Conservation (phyloP, 805 yeast genomes). For the Starmera pachycereana region DNA sequence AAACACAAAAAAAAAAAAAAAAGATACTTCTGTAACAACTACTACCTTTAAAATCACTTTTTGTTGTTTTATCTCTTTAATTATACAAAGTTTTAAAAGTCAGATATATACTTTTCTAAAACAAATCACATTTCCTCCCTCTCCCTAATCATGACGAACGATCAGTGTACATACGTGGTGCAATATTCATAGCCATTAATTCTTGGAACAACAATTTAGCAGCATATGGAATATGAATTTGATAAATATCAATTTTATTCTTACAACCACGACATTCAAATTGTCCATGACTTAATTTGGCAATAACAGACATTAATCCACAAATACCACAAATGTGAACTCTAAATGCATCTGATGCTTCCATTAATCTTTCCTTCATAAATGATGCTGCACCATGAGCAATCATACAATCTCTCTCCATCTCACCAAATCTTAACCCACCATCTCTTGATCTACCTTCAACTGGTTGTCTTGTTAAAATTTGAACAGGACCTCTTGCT, state of each 20-base stretch:
- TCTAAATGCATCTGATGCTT: slow-evolving; percentile 97
- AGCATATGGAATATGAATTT: slow-evolving; percentile 96
- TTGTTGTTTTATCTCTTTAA: too few species aligned
- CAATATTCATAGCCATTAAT: slow-evolving; percentile 98
- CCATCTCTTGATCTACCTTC: slow-evolving; percentile 99
- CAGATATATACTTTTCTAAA: too few species aligned
- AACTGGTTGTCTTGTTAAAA: slow-evolving; percentile 94
- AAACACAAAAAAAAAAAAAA: too few species aligned
- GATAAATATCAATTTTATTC: slow-evolving; percentile 96
- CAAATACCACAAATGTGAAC: slow-evolving; percentile 98
- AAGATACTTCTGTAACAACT: too few species aligned
- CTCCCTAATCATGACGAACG: slow-evolving; percentile 21
- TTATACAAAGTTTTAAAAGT: too few species aligned
- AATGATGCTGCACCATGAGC: slow-evolving; percentile 99
- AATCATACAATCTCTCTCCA: slow-evolving; percentile 99
- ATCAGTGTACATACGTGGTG: slow-evolving; percentile 95
- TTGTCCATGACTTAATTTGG: slow-evolving; percentile 94
- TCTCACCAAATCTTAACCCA: slow-evolving; percentile 98
- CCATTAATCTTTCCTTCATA: slow-evolving; percentile 96
- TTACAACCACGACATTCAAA: slow-evolving; percentile 98
- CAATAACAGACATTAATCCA: slow-evolving; percentile 96
- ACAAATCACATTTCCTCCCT: too few species aligned
- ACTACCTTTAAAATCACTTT: too few species aligned
- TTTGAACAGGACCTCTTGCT: slow-evolving; percentile 98
- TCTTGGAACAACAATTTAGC: slow-evolving; percentile 98